These are phyloP conservation scores for Ophiostoma quercus DNA, from an alignment of 2,329 filamentous ascomycete genomes.

Conservation along the genomic window DNA sequence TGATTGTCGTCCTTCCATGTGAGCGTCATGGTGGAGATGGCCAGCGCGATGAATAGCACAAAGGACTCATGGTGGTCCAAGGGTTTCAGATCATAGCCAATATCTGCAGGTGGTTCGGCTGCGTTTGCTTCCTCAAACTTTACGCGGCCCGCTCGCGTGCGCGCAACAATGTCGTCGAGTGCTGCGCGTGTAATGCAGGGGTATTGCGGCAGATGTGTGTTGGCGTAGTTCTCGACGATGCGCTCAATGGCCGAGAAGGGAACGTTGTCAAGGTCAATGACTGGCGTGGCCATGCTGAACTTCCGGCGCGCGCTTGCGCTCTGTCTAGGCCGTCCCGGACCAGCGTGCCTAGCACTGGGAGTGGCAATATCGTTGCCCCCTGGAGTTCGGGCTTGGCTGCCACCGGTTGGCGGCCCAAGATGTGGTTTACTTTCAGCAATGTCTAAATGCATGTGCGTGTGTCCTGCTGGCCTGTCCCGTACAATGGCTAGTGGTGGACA, in stretches of 20 bases:
- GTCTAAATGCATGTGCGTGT: not conserved
- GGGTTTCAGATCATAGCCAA: not conserved
- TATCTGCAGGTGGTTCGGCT: not conserved
- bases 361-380: too few relatives aligned
- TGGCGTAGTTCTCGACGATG: constrained; percentile 1
- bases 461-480: not conserved
- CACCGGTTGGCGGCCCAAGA: too few relatives aligned
- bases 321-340: not conserved
- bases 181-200: not conserved
- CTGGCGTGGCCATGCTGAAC: not conserved
- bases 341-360: not conserved
- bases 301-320: not conserved
- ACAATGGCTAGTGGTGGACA: not conserved
- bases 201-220: not conserved
- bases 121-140: not conserved
- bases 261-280: not conserved
- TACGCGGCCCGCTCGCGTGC: not conserved
- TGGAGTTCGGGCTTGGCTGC: too few relatives aligned
- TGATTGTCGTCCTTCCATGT: not conserved
- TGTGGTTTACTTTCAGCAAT: too few relatives aligned
- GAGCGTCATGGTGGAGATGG: not conserved
- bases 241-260: not conserved
- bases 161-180: not conserved
- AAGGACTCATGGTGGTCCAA: not conserved
- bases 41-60: not conserved